Conservation (phyloP, 1,284 basidiomycete genomes). For the Cystobasidium slooffiae region DNA sequence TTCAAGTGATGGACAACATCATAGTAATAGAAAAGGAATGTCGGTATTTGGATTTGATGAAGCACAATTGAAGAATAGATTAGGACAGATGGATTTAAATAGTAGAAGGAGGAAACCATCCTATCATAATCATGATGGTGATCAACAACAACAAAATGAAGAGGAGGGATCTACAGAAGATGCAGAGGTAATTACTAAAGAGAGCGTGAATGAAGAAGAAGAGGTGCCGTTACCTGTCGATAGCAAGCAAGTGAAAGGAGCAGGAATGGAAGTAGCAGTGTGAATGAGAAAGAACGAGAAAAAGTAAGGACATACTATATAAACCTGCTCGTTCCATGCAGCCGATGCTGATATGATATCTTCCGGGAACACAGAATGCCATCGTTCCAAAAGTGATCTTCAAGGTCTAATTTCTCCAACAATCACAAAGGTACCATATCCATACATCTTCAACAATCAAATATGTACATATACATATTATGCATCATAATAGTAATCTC, state of each 20-base stretch:
- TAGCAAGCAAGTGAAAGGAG: constrained; percentile 19
- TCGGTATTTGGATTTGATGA: constrained; percentile 43
- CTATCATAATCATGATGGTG: neutral
- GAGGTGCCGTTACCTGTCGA: constrained; percentile 32
- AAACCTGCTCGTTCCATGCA: too few species aligned
- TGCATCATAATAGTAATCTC: too few species aligned
- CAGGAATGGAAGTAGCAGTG: constrained; percentile 17
- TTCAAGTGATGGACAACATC: neutral
- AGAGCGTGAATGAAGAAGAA: constrained; percentile 29
- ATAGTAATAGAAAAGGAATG: neutral
- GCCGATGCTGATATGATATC: too few species aligned
- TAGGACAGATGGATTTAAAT: constrained; percentile 22
- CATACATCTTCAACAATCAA: too few species aligned
- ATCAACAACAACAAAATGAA: neutral
- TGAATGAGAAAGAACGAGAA: neutral
- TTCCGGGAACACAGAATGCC: too few species aligned
- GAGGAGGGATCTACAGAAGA: too few species aligned
- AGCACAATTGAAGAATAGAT: constrained; percentile 17
- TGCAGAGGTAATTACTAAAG: too few species aligned
- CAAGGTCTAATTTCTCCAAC: too few species aligned
- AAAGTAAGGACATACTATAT: neutral
- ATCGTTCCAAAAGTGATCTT: too few species aligned
- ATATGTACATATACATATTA: too few species aligned
- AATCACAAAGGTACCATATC: too few species aligned
- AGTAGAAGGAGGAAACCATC: constrained; percentile 8